Conservation (phyloP, 2,329 filamentous ascomycete species). For the Huntiella omanensis region DNA sequence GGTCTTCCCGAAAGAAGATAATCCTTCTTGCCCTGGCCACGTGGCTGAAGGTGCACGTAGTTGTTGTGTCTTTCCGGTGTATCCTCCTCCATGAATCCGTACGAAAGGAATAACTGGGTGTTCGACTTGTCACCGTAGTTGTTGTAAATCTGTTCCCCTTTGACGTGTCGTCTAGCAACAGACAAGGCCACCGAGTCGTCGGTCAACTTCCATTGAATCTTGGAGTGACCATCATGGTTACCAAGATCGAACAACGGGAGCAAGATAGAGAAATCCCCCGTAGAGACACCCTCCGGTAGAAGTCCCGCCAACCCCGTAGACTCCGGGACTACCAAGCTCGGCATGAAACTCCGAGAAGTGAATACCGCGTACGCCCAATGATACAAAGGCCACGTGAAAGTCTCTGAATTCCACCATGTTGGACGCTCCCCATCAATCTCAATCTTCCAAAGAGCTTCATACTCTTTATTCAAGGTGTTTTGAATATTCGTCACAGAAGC, state of each 20-base stretch:
- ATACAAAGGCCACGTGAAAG: slow-evolving; percentile 33
- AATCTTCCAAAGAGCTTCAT: slow-evolving; percentile 19
- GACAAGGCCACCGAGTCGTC: slow-evolving; percentile 27
- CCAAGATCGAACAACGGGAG: slow-evolving; percentile 53
- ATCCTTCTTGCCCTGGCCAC: slow-evolving; percentile 18
- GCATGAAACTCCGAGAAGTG: slow-evolving; percentile 44
- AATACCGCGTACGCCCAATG: slow-evolving; percentile 48
- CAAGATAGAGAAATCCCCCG: slow-evolving; percentile 41
- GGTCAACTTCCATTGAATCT: slow-evolving; percentile 35
- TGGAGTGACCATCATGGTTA: slow-evolving; percentile 46
- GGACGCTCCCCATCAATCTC: slow-evolving; percentile 21
- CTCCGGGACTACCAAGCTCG: slow-evolving; percentile 33
- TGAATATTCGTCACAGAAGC: slow-evolving; percentile 31
- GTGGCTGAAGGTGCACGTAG: slow-evolving; percentile 37
- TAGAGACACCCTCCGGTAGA: background rate
- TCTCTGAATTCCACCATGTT: slow-evolving; percentile 15
- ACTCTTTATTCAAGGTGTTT: slow-evolving; percentile 26
- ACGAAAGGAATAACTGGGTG: slow-evolving; percentile 46
- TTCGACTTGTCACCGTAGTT: slow-evolving; percentile 62
- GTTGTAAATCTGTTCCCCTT: slow-evolving; percentile 43
- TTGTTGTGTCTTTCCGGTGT: slow-evolving; percentile 35
- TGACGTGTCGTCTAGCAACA: slow-evolving; percentile 23
- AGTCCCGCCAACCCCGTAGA: slow-evolving; percentile 16
- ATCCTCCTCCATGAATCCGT: slow-evolving; percentile 39
- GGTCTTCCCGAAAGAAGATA: slow-evolving; percentile 35